phyloP scores from a whole-genome alignment of 2,329 filamentous ascomycete genomes.

The Didymellaceae sp. region DNA sequence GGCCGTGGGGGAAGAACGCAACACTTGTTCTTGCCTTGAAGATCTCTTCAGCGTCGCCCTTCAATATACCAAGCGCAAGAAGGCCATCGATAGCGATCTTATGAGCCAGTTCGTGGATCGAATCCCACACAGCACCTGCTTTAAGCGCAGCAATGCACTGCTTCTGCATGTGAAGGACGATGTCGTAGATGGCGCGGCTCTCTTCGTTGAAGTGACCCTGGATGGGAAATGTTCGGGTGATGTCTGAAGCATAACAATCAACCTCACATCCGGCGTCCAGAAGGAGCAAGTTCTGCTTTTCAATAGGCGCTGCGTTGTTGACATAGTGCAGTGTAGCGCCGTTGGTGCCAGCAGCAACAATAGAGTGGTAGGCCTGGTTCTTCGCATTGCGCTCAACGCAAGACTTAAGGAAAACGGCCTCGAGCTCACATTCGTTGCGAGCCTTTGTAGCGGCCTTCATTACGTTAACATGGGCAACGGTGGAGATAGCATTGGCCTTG shows the following conservation, averaged over 20 bases:
- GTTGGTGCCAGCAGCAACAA: constrained; percentile 79
- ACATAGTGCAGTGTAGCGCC: constrained; percentile 90
- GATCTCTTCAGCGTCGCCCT: constrained; percentile 60
- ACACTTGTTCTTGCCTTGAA: constrained; percentile 54
- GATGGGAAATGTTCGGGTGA: constrained; percentile 89
- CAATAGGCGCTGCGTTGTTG: constrained; percentile 52
- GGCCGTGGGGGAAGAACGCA: constrained; percentile 59
- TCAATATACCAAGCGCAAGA: constrained; percentile 75
- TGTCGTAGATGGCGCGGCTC: constrained; percentile 69
- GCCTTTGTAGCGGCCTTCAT: constrained; percentile 67
- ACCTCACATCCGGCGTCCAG: constrained; percentile 77
- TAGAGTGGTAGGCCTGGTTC: constrained; percentile 86
- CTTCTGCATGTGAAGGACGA: constrained; percentile 86
- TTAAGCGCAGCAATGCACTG: constrained; percentile 76
- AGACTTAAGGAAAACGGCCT: constrained; percentile 77
- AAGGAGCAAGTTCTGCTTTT: constrained; percentile 77
- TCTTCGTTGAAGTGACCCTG: constrained; percentile 59
- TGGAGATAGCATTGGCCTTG: constrained; percentile 80
- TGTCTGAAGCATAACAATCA: constrained; percentile 60
- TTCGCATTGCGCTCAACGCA: constrained; percentile 78
- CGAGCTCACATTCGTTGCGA: constrained; percentile 80
- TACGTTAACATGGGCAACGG: constrained; percentile 76
- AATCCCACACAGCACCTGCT: constrained; percentile 78
- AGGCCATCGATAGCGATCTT: constrained; percentile 82
- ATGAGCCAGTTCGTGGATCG: constrained; percentile 81